These are phyloP conservation scores for Lathyrus tuberosus DNA, from an alignment of 306 rosid species.

Conservation along the genomic window DNA sequence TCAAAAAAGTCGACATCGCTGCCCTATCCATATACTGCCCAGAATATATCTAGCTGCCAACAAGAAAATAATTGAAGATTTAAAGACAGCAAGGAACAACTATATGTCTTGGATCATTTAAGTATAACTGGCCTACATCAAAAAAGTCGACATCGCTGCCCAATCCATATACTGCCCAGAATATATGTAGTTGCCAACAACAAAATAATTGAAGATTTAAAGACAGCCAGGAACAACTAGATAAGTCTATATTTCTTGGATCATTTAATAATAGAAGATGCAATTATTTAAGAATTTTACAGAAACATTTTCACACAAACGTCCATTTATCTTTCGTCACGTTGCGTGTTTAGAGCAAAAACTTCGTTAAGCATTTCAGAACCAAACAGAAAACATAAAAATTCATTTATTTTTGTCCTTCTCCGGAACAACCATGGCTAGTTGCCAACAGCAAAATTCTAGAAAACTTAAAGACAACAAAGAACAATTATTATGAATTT, in stretches of 20 bases:
- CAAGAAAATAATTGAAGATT: slow-evolving; percentile 31
- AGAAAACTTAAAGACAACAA: slow-evolving; percentile 18
- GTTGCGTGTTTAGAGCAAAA: slow-evolving; percentile 3
- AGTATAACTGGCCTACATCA: slow-evolving; percentile 21
- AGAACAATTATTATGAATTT: slow-evolving; percentile 6
- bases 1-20: slow-evolving; percentile 31
- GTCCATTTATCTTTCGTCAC: neutral
- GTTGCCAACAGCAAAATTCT: slow-evolving; percentile 26
- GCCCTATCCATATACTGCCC: slow-evolving; percentile 1
- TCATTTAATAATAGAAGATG: slow-evolving; percentile 25
- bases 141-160: slow-evolving; percentile 32
- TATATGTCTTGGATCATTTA: slow-evolving; percentile 5
- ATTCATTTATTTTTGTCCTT: slow-evolving; percentile 29
- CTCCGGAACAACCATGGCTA: neutral
- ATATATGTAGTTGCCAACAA: slow-evolving; percentile 22
- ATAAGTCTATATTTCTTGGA: neutral
- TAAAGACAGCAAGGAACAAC: slow-evolving; percentile 14
- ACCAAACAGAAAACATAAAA: slow-evolving; percentile 22
- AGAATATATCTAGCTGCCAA: slow-evolving; percentile 22
- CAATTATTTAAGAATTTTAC: slow-evolving; percentile 24
- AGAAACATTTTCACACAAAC: neutral
- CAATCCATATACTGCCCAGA: slow-evolving; percentile 6
- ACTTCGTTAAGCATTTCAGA: neutral
- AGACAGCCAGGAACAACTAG: neutral
- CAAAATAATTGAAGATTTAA: slow-evolving; percentile 31